These are phyloP conservation scores for Botrytis porri DNA, from an alignment of 2,329 filamentous ascomycete species.

Conservation along the genomic window DNA sequence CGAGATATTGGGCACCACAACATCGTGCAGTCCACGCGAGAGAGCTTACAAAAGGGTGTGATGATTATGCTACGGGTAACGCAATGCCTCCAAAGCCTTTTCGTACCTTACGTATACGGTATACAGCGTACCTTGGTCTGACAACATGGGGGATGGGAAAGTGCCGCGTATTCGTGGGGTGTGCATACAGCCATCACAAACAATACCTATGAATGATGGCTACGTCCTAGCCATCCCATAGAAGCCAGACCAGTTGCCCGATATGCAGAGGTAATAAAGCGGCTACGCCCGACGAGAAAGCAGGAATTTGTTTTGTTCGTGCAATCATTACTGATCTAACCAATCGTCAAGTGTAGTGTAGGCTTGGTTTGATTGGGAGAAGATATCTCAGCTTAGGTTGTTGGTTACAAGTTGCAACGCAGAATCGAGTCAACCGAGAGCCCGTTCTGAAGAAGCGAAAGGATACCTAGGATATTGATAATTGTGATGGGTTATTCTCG, in stretches of 20 bases:
- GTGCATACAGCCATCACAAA: constrained; percentile 4
- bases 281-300: constrained; percentile 15
- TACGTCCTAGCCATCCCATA: not conserved
- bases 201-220: not conserved
- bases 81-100: not conserved
- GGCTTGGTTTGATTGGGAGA: not conserved
- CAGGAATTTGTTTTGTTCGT: not conserved
- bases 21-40: constrained; percentile 1
- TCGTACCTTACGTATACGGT: constrained; percentile 17
- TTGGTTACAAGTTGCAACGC: constrained; percentile 16
- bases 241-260: constrained; percentile 8
- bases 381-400: not conserved
- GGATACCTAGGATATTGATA: not conserved
- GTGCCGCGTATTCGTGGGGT: constrained; percentile 18
- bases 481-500: not conserved
- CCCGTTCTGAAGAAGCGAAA: constrained; percentile 13
- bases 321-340: not conserved
- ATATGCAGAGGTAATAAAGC: constrained; percentile 7
- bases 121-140: not conserved
- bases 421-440: not conserved
- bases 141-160: constrained; percentile 10
- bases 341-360: not conserved
- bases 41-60: not conserved
- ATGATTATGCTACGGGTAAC: not conserved
- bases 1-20: constrained; percentile 16